Evolutionary conservation across 164 flowering plant genomes (phyloP).

Genomic region (Litsea cubeba): DNA sequence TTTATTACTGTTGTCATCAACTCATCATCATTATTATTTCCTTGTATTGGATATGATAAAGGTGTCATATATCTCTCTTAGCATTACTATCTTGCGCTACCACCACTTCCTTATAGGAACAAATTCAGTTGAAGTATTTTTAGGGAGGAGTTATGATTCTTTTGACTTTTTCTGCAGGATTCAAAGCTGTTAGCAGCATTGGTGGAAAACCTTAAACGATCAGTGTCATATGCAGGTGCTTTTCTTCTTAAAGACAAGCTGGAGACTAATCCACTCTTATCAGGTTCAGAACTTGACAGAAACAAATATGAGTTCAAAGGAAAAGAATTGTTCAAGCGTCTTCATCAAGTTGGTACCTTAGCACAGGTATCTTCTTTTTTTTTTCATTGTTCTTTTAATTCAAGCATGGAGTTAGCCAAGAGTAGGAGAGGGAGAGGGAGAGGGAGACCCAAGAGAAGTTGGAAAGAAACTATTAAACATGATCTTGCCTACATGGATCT

Average conservation of each 20-base stretch:
- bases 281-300: conserved; percentile 66
- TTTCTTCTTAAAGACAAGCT: conserved; percentile 90
- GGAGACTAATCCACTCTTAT: conserved; percentile 41
- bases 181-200: conserved; percentile 82
- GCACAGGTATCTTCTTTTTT: conserved; percentile 58
- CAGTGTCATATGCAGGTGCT: conserved; percentile 93
- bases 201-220: conserved; percentile 68
- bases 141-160: background rate
- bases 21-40: too few species aligned
- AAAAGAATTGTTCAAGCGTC: conserved; percentile 72
- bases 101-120: background rate
- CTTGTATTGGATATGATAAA: background rate
- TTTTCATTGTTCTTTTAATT: too few species aligned
- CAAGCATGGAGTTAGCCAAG: too few species aligned
- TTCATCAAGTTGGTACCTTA: conserved; percentile 95
- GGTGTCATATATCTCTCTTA: background rate
- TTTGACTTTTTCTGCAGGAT: conserved; percentile 48
- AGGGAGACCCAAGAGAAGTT: too few species aligned
- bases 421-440: too few species aligned
- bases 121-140: background rate
- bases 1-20: background rate
- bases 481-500: too few species aligned
- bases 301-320: conserved; percentile 65
- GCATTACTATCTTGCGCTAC: background rate
- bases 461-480: too few species aligned